These are phyloP conservation scores for Porpolomopsis calyptriformis DNA, from an alignment of 768 basidiomycete genomes.

Conservation along the genomic window DNA sequence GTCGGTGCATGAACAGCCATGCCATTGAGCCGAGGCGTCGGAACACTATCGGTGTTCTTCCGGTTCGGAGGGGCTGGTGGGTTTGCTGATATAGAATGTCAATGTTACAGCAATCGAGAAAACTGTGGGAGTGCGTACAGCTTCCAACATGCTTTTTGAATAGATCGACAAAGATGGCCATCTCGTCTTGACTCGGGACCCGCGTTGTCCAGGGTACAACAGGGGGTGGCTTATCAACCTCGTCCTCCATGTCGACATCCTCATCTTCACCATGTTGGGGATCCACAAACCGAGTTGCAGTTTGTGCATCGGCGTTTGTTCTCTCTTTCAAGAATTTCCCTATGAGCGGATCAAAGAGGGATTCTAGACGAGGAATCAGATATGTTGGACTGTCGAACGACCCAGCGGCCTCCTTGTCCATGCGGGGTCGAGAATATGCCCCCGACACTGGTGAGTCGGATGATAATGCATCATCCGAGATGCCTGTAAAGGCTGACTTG, in stretches of 20 bases:
- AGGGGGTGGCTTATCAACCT: conserved; percentile 17
- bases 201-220: conserved; percentile 17
- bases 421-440: conserved; percentile 9
- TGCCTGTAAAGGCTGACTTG: conserved; percentile 47
- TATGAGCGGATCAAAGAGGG: conserved; percentile 54
- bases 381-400: conserved; percentile 65
- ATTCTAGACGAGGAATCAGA: conserved; percentile 62
- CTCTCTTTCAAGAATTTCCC: conserved; percentile 24
- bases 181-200: conserved; percentile 42
- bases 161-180: conserved; percentile 47
- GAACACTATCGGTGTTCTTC: not conserved
- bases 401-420: conserved; percentile 31
- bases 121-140: conserved; percentile 22
- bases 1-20: not conserved
- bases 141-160: conserved; percentile 44
- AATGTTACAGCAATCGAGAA: not conserved
- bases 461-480: conserved; percentile 15
- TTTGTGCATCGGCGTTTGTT: conserved; percentile 7
- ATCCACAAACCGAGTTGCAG: conserved; percentile 9
- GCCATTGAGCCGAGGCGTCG: not conserved
- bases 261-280: conserved; percentile 19
- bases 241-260: conserved; percentile 37
- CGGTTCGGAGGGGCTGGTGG: not conserved
- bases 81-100: not conserved
- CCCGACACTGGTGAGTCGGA: conserved; percentile 6